Base-by-base conservation (phyloP, 371 early-diverging fungal species). In the Syncephalastrum monosporum region DNA sequence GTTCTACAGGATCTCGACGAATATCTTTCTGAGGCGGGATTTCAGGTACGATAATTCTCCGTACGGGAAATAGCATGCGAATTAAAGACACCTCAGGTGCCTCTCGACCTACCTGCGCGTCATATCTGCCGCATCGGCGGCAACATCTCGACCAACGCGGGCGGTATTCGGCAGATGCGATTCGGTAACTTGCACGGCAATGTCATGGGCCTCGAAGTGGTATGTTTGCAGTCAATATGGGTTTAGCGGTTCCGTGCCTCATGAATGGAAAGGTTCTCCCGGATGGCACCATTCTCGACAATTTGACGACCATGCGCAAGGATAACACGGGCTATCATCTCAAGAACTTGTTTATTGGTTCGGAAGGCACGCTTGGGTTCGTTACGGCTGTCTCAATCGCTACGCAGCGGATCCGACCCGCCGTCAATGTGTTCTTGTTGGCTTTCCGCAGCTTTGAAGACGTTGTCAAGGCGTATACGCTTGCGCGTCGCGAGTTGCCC, bases 81-180 rank as follows among this genome's bases (percentile, higher is more conserved):
- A 19, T 25, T 7, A 23, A 55, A 57, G 12, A 50, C 16, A 29
- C n/a, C 19, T 16, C 82, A 86, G 63, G 88, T 95, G 77, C 97
- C 97, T 21, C 64, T 97, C 21, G 98, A 98, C 69, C 71, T 98
- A 46, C 96, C 96, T 7, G 95, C 98, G 1, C 95, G 97, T 61
- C 57, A 61, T 52, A 64, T 76, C 19, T 93, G 94, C 71, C 90
- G 88, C 41, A 91, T 98, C 53, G 98, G 98, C 46, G 98, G 98
- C 15, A 98, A 97, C 63, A 89, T 97, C 2, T 86, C 95, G 7
- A 95, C 97, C 3, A 97, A 98, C 67, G 98, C 98, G 0, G 98
- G 98, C 21, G 98, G 98, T 1, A 79, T 98, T 48, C 78, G 97
- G 17, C 79, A 92, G 29, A 77, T 98, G 68, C 83, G 94, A 10